Evolutionary conservation across 139 green algal species (phyloP).

Genomic region (Coelastrella sp.): DNA sequence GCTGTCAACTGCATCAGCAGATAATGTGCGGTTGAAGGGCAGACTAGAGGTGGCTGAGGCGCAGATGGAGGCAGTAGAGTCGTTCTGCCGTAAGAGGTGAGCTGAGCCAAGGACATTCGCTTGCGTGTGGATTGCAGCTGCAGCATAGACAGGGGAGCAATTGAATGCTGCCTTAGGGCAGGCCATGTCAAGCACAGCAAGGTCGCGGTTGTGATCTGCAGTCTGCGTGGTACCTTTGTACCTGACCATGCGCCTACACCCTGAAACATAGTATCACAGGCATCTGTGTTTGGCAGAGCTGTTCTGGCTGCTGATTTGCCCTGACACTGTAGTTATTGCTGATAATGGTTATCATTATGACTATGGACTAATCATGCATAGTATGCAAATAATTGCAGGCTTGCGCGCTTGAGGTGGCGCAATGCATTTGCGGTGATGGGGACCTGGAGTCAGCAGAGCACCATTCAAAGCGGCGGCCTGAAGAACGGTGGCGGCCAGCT

Average conservation of each 20-base stretch:
- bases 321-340: too few relatives aligned
- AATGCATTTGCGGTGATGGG: conserved; percentile 47
- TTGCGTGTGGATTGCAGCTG: neutral
- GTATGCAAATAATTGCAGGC: too few relatives aligned
- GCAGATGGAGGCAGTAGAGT: conserved; percentile 29
- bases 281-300: too few relatives aligned
- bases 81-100: neutral
- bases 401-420: conserved; percentile 62
- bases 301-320: too few relatives aligned
- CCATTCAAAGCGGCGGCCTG: conserved; percentile 27
- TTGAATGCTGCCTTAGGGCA: neutral
- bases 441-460: conserved; percentile 43
- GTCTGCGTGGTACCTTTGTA: too few relatives aligned
- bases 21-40: conserved; percentile 22
- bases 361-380: too few relatives aligned
- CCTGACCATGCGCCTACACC: too few relatives aligned
- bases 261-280: too few relatives aligned
- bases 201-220: too few relatives aligned
- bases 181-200: neutral
- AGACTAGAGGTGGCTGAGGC: conserved; percentile 29
- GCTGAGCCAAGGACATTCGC: neutral
- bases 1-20: neutral
- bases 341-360: too few relatives aligned
- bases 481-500: neutral
- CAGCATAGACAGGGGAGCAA: neutral